phyloP scores from a whole-genome alignment of 306 rosid species.

The Casuarina glauca region DNA sequence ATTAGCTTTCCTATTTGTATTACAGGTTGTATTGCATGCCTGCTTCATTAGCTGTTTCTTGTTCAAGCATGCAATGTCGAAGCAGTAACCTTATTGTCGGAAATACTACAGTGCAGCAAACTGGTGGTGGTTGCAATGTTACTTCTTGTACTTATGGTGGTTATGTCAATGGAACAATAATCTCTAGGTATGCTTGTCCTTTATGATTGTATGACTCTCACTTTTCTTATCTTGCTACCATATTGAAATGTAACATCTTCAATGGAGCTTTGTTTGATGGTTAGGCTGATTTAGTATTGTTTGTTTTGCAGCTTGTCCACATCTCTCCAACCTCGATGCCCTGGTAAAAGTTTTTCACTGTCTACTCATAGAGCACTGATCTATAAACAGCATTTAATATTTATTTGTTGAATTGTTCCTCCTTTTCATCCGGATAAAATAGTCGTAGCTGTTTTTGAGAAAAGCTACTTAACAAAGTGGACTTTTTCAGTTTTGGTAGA shows the following conservation, averaged over 20 bases:
- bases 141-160: conserved; percentile 85
- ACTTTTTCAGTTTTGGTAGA: not conserved
- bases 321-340: conserved; percentile 92
- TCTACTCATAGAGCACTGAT: not conserved
- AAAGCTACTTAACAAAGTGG: not conserved
- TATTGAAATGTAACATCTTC: conserved; percentile 11
- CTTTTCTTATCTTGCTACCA: conserved; percentile 11
- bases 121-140: conserved; percentile 87
- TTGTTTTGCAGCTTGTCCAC: conserved; percentile 63
- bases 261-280: not conserved
- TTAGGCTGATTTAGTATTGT: conserved; percentile 22
- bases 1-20: conserved; percentile 19
- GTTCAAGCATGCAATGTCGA: conserved; percentile 97
- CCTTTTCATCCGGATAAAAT: not conserved
- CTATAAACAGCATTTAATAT: not conserved
- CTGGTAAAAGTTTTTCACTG: conserved; percentile 52
- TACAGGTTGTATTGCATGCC: conserved; percentile 95
- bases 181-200: conserved; percentile 56
- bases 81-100: conserved; percentile 89
- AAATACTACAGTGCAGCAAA: conserved; percentile 70
- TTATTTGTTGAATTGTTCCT: not conserved
- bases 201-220: not conserved
- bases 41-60: conserved; percentile 89
- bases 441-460: not conserved
- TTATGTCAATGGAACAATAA: conserved; percentile 72